A percentile compares a stretch with the other conserved stretches of the same genome.
These are phyloP conservation scores for Rhizopus delemar DNA, from an alignment of 371 early-diverging fungal genomes.

Conservation along the genomic window DNA sequence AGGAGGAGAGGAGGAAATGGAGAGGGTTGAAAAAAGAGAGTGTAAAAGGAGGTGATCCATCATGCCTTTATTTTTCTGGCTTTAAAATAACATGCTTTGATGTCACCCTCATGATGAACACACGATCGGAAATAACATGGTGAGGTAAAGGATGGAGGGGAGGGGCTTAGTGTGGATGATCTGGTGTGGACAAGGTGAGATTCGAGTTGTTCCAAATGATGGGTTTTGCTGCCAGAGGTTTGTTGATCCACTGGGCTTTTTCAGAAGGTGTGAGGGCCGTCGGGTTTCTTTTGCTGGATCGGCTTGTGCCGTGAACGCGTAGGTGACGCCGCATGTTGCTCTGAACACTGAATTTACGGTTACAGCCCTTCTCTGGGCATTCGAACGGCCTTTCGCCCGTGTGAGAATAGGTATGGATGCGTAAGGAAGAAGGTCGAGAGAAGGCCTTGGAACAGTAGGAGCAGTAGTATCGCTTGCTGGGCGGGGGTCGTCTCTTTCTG, in stretches of 20 bases:
- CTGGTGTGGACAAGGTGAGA: no score
- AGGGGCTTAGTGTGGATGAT: no score
- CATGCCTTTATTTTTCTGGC: no score
- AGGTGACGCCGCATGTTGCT: slow-evolving; percentile 79
- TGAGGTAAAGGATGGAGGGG: no score
- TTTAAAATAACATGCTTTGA: no score
- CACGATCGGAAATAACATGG: no score
- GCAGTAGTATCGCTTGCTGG: slow-evolving; percentile 64
- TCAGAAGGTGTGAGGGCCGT: slow-evolving; percentile 14
- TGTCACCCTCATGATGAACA: no score
- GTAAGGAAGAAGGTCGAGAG: slow-evolving; percentile 70
- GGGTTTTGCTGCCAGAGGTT: slow-evolving; percentile 30
- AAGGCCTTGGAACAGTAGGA: slow-evolving; percentile 68
- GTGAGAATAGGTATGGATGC: slow-evolving; percentile 72
- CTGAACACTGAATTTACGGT: slow-evolving; percentile 71
- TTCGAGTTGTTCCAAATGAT: neutral
- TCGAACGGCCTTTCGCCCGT: slow-evolving; percentile 77
- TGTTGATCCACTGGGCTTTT: slow-evolving; percentile 25
- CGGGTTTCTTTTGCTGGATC: slow-evolving; percentile 24
- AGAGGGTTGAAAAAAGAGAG: no score
- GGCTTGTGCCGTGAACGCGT: slow-evolving; percentile 45
- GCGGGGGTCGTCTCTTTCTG: neutral
- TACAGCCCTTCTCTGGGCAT: slow-evolving; percentile 67
- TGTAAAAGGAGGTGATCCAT: no score
- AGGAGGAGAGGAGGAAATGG: no score